Evolutionary conservation across 2,329 filamentous ascomycete genomes (phyloP).

Genomic region (Colletotrichum viniferum): DNA sequence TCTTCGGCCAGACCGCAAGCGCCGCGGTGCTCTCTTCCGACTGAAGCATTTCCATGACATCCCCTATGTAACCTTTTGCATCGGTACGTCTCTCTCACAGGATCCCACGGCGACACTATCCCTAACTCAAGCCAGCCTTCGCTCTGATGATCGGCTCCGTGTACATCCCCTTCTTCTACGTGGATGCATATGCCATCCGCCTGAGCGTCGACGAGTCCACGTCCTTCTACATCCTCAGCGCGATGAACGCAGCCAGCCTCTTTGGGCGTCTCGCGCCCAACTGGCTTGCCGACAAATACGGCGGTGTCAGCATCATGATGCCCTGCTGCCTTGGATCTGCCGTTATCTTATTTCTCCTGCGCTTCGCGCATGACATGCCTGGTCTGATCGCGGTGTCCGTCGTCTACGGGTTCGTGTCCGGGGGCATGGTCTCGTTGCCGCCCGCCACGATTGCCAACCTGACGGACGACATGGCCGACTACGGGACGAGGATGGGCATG

Average conservation of each 20-base stretch:
- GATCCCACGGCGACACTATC: no score
- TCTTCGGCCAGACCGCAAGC: slow-evolving; percentile 9
- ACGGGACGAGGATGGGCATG: slow-evolving; percentile 21
- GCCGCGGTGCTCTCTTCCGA: slow-evolving; percentile 5
- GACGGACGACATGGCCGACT: slow-evolving; percentile 10
- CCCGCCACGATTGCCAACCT: slow-evolving; percentile 15
- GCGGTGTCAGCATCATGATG: slow-evolving; percentile 16
- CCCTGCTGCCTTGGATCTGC: slow-evolving; percentile 14
- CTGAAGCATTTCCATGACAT: slow-evolving; percentile 5
- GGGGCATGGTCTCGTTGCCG: slow-evolving; percentile 18
- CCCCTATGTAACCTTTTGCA: not conserved
- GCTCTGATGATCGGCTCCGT: slow-evolving; percentile 15
- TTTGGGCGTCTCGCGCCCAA: slow-evolving; percentile 21
- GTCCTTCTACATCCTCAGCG: slow-evolving; percentile 19
- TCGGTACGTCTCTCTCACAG: not conserved
- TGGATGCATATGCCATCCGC: slow-evolving; percentile 8
- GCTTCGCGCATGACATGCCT: not conserved
- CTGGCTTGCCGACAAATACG: slow-evolving; percentile 19
- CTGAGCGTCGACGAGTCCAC: slow-evolving; percentile 3
- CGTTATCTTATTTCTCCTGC: slow-evolving; percentile 5
- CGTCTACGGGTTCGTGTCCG: slow-evolving; percentile 23
- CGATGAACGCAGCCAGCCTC: slow-evolving; percentile 22
- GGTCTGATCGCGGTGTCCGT: slow-evolving; percentile 14
- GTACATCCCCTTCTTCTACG: slow-evolving; percentile 17
- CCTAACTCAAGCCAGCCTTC: not conserved